Evolutionary conservation across 176 grass and related monocot species (phyloP).

Genomic region (Alloteropsis semialata): DNA sequence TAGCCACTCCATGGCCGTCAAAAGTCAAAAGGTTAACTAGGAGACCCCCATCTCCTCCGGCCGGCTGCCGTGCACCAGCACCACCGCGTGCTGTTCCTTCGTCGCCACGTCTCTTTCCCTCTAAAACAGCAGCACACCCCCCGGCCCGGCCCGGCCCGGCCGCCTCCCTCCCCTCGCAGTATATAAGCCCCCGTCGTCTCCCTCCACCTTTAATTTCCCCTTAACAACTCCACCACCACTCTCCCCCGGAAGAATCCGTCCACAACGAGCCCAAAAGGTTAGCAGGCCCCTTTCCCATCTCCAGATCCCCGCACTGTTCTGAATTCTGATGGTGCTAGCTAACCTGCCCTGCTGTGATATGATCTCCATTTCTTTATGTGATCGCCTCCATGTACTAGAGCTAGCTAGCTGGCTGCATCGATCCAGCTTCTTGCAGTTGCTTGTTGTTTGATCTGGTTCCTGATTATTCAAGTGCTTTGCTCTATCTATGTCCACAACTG

Average conservation of each 20-base stretch:
- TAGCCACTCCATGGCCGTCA: background rate
- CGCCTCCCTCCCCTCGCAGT: background rate
- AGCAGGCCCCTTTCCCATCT: background rate
- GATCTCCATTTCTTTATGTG: background rate
- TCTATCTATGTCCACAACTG: background rate
- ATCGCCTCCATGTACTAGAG: background rate
- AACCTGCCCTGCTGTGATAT: background rate
- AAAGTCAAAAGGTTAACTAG: slow-evolving; percentile 40
- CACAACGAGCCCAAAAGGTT: background rate
- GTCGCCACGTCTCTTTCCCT: slow-evolving; percentile 42
- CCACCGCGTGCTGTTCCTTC: slow-evolving; percentile 26
- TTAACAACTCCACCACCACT: background rate
- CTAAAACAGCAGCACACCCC: slow-evolving; percentile 7
- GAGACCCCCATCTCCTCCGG: background rate
- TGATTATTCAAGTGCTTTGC: background rate
- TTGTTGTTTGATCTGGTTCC: background rate
- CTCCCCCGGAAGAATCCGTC: background rate
- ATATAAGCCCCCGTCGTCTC: slow-evolving; percentile 36
- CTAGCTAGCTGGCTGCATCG: background rate
- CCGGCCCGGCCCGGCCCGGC: too few species aligned
- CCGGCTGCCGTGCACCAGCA: slow-evolving; percentile 5
- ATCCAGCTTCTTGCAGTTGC: background rate
- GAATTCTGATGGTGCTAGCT: background rate
- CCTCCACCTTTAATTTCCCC: slow-evolving; percentile 12
- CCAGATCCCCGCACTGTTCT: background rate